phyloP scores from a whole-genome alignment of 2,329 filamentous ascomycete species.

The Zymoseptoria crescenta region DNA sequence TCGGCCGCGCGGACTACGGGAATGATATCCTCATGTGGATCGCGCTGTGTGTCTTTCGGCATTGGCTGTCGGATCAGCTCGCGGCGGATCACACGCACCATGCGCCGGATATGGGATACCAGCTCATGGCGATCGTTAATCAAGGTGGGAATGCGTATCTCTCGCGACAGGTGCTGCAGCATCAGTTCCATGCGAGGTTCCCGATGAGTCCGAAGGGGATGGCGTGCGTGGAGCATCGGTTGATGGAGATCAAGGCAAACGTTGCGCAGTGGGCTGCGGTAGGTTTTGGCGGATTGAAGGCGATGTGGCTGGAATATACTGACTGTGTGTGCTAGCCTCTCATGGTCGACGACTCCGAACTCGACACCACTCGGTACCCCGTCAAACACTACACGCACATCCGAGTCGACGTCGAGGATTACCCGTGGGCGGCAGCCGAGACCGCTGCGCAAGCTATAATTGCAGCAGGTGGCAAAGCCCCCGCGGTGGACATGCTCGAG shows the following conservation, averaged over 20 bases:
- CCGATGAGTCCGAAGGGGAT: slow-evolving; percentile 38
- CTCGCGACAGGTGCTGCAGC: slow-evolving; percentile 27
- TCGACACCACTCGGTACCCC: slow-evolving; percentile 31
- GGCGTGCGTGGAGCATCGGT: slow-evolving; percentile 34
- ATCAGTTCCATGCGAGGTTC: slow-evolving; percentile 35
- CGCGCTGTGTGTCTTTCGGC: slow-evolving; percentile 39
- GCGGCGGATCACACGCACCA: slow-evolving; percentile 32
- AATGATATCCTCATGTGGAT: slow-evolving; percentile 47
- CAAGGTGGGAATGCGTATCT: slow-evolving; percentile 40
- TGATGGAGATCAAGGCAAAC: slow-evolving; percentile 36
- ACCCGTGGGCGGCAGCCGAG: slow-evolving; percentile 32
- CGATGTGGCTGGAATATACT: not conserved
- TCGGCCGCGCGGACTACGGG: slow-evolving; percentile 37
- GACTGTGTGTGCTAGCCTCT: slow-evolving; percentile 19
- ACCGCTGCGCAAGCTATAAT: not conserved
- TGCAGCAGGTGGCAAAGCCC: not conserved
- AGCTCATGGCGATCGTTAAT: slow-evolving; percentile 37
- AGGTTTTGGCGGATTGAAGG: not conserved
- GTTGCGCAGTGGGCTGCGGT: slow-evolving; percentile 34
- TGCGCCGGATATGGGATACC: slow-evolving; percentile 39
- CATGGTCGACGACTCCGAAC: slow-evolving; percentile 33
- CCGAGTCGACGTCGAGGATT: slow-evolving; percentile 33
- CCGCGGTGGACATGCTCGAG: not conserved
- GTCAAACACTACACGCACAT: slow-evolving; percentile 41
- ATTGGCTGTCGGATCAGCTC: slow-evolving; percentile 40